Conservation (phyloP, 371 early-diverging fungal species). For the Actinomortierella wolfii region DNA sequence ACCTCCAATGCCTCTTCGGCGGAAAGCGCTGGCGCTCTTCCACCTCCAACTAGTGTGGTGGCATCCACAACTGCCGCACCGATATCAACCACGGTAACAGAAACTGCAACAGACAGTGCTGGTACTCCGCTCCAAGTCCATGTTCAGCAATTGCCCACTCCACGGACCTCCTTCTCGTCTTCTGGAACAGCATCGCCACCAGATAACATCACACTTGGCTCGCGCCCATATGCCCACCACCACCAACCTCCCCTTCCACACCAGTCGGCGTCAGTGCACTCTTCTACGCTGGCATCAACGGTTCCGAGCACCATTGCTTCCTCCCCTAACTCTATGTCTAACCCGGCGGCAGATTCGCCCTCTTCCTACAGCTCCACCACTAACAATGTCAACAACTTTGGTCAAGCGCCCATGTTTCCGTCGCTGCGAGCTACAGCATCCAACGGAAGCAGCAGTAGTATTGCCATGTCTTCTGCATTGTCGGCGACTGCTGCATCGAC, state of each 20-base stretch:
- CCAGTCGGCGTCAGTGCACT: constrained; percentile 12
- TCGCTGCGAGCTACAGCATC: too few species aligned
- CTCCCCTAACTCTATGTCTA: background rate
- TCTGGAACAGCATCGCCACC: constrained; percentile 41
- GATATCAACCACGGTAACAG: background rate
- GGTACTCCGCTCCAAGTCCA: constrained; percentile 31
- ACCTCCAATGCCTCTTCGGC: constrained; percentile 7
- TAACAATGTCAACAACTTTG: background rate
- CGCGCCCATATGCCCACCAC: constrained; percentile 11
- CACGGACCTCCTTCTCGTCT: constrained; percentile 40
- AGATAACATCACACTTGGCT: constrained; percentile 33
- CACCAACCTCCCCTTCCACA: constrained; percentile 8
- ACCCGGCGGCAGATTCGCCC: too few species aligned
- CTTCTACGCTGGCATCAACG: constrained; percentile 16
- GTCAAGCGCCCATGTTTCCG: too few species aligned
- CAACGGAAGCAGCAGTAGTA: too few species aligned
- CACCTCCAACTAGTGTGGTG: background rate
- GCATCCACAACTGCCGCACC: constrained; percentile 8
- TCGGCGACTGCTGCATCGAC: too few species aligned
- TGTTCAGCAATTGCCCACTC: constrained; percentile 43
- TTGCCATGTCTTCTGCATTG: too few species aligned
- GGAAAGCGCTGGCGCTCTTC: background rate
- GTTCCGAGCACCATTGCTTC: constrained; percentile 44
- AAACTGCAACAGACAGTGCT: constrained; percentile 1
- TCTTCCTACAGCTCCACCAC: background rate